Base-by-base conservation (phyloP, 2,329 filamentous ascomycete genomes). In the Eurotiales sp. region DNA sequence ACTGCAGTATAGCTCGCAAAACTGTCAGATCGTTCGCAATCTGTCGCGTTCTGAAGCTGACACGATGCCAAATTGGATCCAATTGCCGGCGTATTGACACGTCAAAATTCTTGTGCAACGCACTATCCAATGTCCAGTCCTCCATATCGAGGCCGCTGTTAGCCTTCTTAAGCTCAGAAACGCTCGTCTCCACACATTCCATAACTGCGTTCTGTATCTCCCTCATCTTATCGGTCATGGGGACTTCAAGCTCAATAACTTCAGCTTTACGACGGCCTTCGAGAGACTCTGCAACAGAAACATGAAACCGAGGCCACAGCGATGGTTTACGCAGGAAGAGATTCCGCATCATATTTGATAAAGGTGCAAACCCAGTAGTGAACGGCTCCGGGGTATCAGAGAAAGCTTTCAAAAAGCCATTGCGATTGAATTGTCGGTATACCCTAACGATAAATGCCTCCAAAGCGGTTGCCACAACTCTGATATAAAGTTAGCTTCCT, bases 401-500 rank as follows among this genome's bases (percentile, higher is more conserved):
- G 64, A 99, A 96, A 11, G 93, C 93, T 65, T 99, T 99, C 27
- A 99, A 77, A 60, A 99, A 97, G 29, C 93, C 93, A 27, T 73
- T 77, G 73, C 95, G 96, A 71, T 99, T 99, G 76, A 89, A 89
- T 72, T 97, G 92, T 54, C 93, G 82, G 67, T 91, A 99, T 50
- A 96, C 89, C 34, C 93, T 83, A 53, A 97, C 76, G 55, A 99
- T 96, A 69, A 99, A 99, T 6, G 93, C 92, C 69, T 99, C 93
- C 2, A 91, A 75, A 1, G 90, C 93, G 1, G 91, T 96, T 12
- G 91, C 88, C 21, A 90, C 74, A 27, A 95, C 82, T 55, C 85
- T 84, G 42, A 8, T 22, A 36, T 19, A 17, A 10, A 11, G 22
- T 59, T 59, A 51, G 59, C 50, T 48, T 34, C 17, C 23, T 14